phyloP scores from a whole-genome alignment of 176 grass and related monocot genomes.

The Hsuehochloa calcarea region DNA sequence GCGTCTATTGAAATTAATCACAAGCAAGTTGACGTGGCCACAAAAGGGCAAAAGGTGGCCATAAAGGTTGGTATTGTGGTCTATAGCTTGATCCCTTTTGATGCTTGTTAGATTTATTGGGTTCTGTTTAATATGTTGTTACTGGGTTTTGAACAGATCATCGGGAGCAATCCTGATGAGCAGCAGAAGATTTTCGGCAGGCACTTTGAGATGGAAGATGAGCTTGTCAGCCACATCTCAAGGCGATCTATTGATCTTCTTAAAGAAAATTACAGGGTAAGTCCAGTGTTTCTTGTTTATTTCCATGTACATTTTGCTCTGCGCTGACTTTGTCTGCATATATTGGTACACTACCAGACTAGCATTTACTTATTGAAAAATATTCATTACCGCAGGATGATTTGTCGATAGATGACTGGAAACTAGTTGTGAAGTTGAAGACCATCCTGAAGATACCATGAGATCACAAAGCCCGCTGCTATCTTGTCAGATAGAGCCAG shows the following conservation, averaged over 20 bases:
- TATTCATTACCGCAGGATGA: slow-evolving; percentile 49
- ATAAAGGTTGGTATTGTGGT: slow-evolving; percentile 55
- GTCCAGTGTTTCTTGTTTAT: neutral
- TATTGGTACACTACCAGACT: slow-evolving; percentile 28
- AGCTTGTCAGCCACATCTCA: too few species aligned
- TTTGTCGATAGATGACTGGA: slow-evolving; percentile 67
- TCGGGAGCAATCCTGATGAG: too few species aligned
- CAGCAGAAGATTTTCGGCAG: too few species aligned
- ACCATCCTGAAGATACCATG: slow-evolving; percentile 61
- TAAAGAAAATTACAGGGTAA: slow-evolving; percentile 78
- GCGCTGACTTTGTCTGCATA: neutral
- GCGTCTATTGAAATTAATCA: slow-evolving; percentile 90
- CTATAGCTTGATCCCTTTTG: neutral
- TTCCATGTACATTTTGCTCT: neutral
- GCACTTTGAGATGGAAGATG: too few species aligned
- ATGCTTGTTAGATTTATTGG: neutral
- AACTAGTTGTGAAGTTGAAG: slow-evolving; percentile 64
- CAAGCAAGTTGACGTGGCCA: slow-evolving; percentile 78
- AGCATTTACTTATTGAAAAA: neutral
- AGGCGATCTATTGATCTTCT: too few species aligned
- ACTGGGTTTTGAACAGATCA: too few species aligned
- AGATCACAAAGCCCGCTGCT: neutral
- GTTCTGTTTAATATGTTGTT: too few species aligned
- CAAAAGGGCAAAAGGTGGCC: slow-evolving; percentile 89
- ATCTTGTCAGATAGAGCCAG: neutral